These are phyloP conservation scores for Mucor velutinosus DNA, from an alignment of 371 early-diverging fungal genomes.

Conservation along the genomic window DNA sequence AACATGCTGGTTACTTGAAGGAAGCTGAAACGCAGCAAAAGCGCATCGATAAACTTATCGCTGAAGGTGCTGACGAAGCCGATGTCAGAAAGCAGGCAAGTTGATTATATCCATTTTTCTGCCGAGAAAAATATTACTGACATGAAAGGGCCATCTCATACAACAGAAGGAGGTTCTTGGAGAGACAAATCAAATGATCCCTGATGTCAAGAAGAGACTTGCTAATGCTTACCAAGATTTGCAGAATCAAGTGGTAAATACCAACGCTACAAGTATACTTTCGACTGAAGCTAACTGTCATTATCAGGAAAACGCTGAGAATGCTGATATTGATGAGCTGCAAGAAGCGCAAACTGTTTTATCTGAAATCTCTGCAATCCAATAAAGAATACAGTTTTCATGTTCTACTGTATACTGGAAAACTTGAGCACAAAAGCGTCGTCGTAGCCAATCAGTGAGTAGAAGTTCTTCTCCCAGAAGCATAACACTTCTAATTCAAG, in stretches of 20 bases:
- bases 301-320: slow-evolving; percentile 42
- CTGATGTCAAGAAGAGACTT: slow-evolving; percentile 69
- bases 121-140: neutral
- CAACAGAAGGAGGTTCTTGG: slow-evolving; percentile 74
- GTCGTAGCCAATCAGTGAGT: too few relatives aligned
- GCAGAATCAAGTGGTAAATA: slow-evolving; percentile 41
- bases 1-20: slow-evolving; percentile 61
- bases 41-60: slow-evolving; percentile 66
- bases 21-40: slow-evolving; percentile 67
- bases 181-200: slow-evolving; percentile 77
- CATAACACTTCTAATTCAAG: too few relatives aligned
- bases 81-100: slow-evolving; percentile 71
- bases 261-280: too few relatives aligned
- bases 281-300: neutral
- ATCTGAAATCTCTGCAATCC: slow-evolving; percentile 20
- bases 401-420: too few relatives aligned
- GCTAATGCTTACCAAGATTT: slow-evolving; percentile 63
- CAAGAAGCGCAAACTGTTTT: slow-evolving; percentile 44
- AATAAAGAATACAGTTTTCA: neutral
- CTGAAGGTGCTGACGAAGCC: slow-evolving; percentile 62
- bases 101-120: neutral
- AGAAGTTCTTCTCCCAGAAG: too few relatives aligned
- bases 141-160: neutral
- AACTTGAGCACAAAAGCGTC: too few relatives aligned
- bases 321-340: slow-evolving; percentile 43